These are phyloP conservation scores for Chenopodium formosanum DNA, from an alignment of 148 eudicot species.

Conservation along the genomic window DNA sequence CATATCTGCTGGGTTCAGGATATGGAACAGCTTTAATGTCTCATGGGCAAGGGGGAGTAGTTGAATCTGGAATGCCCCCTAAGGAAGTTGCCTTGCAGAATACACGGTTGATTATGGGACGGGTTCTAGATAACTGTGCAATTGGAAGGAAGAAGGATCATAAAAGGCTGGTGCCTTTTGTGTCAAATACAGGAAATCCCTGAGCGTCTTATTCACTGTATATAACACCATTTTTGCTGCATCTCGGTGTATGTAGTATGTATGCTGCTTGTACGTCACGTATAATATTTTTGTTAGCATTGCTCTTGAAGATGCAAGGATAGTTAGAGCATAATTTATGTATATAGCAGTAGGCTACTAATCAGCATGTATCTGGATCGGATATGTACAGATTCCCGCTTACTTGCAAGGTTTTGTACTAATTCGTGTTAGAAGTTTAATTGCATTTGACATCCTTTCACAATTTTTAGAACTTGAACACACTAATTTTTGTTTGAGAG, in stretches of 20 bases:
- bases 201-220: slow-evolving; percentile 20
- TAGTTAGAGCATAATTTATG: slow-evolving; percentile 14
- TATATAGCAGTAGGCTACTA: slow-evolving; percentile 13
- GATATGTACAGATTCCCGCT: slow-evolving; percentile 12
- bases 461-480: not conserved
- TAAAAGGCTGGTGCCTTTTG: slow-evolving; percentile 88
- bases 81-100: slow-evolving; percentile 87
- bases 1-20: slow-evolving; percentile 55
- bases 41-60: slow-evolving; percentile 36
- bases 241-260: slow-evolving; percentile 9
- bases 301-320: slow-evolving; percentile 12
- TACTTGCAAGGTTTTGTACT: not conserved
- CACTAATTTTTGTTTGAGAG: too few relatives aligned
- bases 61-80: slow-evolving; percentile 63
- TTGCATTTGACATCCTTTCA: not conserved
- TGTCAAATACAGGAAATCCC: slow-evolving; percentile 57
- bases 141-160: slow-evolving; percentile 89
- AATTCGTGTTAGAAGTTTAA: not conserved
- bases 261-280: slow-evolving; percentile 6
- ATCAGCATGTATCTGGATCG: slow-evolving; percentile 3
- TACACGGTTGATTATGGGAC: slow-evolving; percentile 76
- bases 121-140: slow-evolving; percentile 83
- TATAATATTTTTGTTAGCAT: slow-evolving; percentile 13
- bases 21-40: slow-evolving; percentile 46
- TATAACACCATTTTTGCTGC: slow-evolving; percentile 20